Evolutionary conservation across 371 early-diverging fungal genomes (phyloP).

Genomic region (Synchytrium microbalum): DNA sequence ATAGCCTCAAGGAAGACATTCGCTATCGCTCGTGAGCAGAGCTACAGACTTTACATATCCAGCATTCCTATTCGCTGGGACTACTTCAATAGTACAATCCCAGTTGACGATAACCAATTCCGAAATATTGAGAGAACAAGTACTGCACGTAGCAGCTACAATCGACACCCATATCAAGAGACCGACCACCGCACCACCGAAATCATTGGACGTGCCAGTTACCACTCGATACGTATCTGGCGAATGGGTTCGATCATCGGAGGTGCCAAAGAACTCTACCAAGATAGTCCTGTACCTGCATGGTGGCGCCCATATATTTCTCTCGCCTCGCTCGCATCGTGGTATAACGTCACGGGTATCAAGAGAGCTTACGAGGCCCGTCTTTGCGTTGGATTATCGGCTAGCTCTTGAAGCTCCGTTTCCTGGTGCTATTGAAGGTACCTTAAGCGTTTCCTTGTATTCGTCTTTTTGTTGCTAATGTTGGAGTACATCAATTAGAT

Average conservation of each 20-base stretch:
- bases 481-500: too few relatives aligned
- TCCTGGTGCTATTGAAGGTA: constrained; percentile 22
- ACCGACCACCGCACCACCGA: too few relatives aligned
- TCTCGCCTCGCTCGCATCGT: constrained; percentile 53
- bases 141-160: too few relatives aligned
- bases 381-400: constrained; percentile 37
- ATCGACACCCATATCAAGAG: too few relatives aligned
- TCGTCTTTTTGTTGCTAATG: too few relatives aligned
- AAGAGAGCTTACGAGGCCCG: constrained; percentile 34
- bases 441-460: too few relatives aligned
- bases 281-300: constrained; percentile 46
- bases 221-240: background rate
- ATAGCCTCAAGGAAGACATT: constrained; percentile 23
- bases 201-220: background rate
- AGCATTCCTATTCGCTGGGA: too few relatives aligned
- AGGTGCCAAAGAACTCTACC: background rate
- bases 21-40: constrained; percentile 17
- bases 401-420: constrained; percentile 24
- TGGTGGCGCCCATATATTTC: constrained; percentile 55
- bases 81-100: constrained; percentile 1
- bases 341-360: constrained; percentile 49
- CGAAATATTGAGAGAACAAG: background rate
- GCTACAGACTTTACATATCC: constrained; percentile 12
- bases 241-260: constrained; percentile 20
- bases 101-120: constrained; percentile 4